Evolutionary conservation across 176 grass and related monocot genomes (phyloP), one percentile per base, ranked within the genome.

Genomic region (Dendrocalamus sinicus): DNA sequence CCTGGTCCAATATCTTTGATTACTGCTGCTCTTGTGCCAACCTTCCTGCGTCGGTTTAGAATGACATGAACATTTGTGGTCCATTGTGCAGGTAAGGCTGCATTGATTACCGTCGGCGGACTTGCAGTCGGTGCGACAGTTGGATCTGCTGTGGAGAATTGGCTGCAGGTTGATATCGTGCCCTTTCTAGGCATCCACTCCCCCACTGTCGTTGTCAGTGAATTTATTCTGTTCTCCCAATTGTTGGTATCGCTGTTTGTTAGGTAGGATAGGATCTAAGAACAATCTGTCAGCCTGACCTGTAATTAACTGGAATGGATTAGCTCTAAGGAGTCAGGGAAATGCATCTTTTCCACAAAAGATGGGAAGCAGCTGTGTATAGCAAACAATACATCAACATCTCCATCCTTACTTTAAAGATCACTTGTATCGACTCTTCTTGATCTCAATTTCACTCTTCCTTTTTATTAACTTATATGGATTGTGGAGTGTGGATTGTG

Each of bases 161-260:
- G 89, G 84, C 88, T 99, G 80, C 97, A 96, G 88, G 97, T 99
- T 47, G 97, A 99, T 86, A 75, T 99, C 30, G 89, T 96, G 54
- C 91, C 94, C 51, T 94, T 99, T 76, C 74, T 94, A 15, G 94
- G 94, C 60, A 92, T 99, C 77, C 93, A 92, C 63, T 99, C 96
- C 14, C 96, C 93, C 3, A 85, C 96, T 7, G 89, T 99, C 6
- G 83, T 99, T 67, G 89, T 99, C 77, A 99, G 93, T 67, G 96
- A 96, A 80, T 99, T 99, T 83, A 91, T 99, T 81, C 89, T 99
- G 9, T 92, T 99, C 81, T 99, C 93, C 60, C 92, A 94, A 78
- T 83, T 99, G 78, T 75, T 99, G 67, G 86, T 86, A 7, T 94
- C 96, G 12, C 70, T 99, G 79, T 99, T 94, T 76, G 90, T 99